Conservation (phyloP, 2,329 filamentous ascomycete genomes). For the Phymatotrichopsis omnivora region DNA sequence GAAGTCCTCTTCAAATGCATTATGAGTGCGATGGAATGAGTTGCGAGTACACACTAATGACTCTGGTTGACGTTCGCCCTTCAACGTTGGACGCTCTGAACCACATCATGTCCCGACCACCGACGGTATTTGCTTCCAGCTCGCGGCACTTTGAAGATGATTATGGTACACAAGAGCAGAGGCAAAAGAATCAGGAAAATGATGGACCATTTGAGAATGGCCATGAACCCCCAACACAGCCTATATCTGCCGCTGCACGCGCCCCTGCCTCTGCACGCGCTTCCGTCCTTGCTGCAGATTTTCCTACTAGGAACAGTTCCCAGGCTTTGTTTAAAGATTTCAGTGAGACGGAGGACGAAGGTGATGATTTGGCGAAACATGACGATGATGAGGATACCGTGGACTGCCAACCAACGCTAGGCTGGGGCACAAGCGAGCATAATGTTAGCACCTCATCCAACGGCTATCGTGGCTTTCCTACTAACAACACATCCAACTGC, state of each 20-base stretch:
- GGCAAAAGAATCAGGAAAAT: background rate
- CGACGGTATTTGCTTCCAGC: background rate
- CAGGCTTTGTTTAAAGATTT: conserved; percentile 18
- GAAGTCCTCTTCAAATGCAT: conserved; percentile 42
- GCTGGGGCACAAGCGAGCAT: conserved; percentile 13
- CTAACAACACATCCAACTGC: background rate
- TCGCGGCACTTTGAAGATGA: background rate
- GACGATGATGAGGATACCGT: conserved; percentile 13
- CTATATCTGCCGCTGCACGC: background rate
- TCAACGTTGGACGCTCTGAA: conserved; percentile 9
- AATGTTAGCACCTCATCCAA: conserved; percentile 5
- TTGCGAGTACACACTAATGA: conserved; percentile 47
- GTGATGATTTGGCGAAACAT: conserved; percentile 12
- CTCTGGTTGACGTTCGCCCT: conserved; percentile 28
- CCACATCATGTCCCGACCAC: conserved; percentile 1
- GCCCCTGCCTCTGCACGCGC: background rate
- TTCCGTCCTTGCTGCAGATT: conserved; percentile 1
- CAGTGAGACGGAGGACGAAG: conserved; percentile 16
- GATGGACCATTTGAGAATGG: background rate
- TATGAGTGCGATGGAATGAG: conserved; percentile 42
- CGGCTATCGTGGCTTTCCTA: conserved; percentile 8
- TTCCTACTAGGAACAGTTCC: too few relatives aligned
- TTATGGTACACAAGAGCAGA: background rate
- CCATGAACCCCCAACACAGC: background rate
- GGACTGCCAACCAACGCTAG: conserved; percentile 1